A percentile compares a stretch with the other conserved stretches of the same genome.
Conservation (phyloP, 2,329 filamentous ascomycete genomes). For the Claviceps sorghi region DNA sequence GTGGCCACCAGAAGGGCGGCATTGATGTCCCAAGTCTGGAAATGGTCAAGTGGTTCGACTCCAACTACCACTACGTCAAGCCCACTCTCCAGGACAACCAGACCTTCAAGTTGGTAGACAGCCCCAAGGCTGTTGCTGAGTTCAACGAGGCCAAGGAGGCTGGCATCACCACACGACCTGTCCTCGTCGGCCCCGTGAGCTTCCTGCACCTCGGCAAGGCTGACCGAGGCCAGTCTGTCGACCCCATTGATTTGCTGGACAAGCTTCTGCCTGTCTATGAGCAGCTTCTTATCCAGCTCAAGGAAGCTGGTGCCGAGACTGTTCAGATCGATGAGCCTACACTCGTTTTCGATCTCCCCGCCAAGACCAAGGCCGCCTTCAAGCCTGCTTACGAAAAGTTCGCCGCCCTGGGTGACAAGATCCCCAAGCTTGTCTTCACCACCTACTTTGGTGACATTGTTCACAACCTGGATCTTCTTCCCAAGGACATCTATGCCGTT, state of each 20-base stretch:
- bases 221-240: constrained; percentile 83
- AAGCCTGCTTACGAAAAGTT: constrained; percentile 95
- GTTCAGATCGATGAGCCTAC: constrained; percentile 98
- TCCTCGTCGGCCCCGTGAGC: constrained; percentile 88
- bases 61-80: constrained; percentile 99
- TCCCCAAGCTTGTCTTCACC: constrained; percentile 78
- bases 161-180: constrained; percentile 81
- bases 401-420: constrained; percentile 56
- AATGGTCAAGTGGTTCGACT: constrained; percentile 99
- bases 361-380: constrained; percentile 91
- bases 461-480: constrained; percentile 90
- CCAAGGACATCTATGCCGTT: constrained; percentile 66
- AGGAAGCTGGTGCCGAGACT: constrained; percentile 86
- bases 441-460: constrained; percentile 99
- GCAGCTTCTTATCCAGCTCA: constrained; percentile 82
- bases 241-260: constrained; percentile 85
- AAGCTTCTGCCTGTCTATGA: constrained; percentile 92
- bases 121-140: constrained; percentile 87
- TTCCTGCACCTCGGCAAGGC: constrained; percentile 98
- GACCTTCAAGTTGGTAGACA: constrained; percentile 74
- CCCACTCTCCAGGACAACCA: constrained; percentile 95
- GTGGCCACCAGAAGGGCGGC: constrained; percentile 90
- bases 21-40: constrained; percentile 88
- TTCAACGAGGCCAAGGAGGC: constrained; percentile 97
- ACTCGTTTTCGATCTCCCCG: constrained; percentile 83